phyloP scores from a whole-genome alignment of 2,329 filamentous ascomycete species.

The Botrytis tulipae region DNA sequence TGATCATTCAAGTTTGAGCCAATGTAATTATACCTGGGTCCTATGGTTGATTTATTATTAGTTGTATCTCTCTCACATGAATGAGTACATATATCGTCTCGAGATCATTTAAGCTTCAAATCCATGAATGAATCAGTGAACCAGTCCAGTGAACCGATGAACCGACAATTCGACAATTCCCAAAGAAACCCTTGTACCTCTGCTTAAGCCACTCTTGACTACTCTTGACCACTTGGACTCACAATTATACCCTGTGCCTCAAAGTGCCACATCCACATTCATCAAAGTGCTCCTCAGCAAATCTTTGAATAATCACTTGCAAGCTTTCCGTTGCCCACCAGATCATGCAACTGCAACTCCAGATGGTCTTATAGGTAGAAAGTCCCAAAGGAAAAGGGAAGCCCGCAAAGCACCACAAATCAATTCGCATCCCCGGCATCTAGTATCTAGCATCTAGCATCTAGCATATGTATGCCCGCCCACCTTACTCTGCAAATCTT shows the following conservation, averaged over 20 bases:
- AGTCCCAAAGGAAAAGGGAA: not conserved
- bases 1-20: no score
- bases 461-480: not conserved
- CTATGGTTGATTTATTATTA: accelerated
- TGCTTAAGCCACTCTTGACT: not conserved
- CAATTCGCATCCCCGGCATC: not conserved
- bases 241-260: slow-evolving; percentile 3
- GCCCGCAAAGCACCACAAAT: not conserved
- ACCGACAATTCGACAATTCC: not conserved
- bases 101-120: not conserved
- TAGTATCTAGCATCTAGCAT: no score
- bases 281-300: not conserved
- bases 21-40: not conserved
- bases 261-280: slow-evolving; percentile 9
- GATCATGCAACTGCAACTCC: slow-evolving; percentile 17
- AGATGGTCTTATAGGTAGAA: not conserved
- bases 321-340: slow-evolving; percentile 12
- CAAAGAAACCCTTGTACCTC: not conserved
- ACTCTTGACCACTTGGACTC: not conserved
- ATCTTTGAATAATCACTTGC: not conserved
- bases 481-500: not conserved
- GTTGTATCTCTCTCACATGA: not conserved
- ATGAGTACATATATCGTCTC: no score
- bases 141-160: not conserved
- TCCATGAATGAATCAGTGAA: not conserved